phyloP scores from a whole-genome alignment of 495 filamentous ascomycete genomes.

The Neurospora terricola region DNA sequence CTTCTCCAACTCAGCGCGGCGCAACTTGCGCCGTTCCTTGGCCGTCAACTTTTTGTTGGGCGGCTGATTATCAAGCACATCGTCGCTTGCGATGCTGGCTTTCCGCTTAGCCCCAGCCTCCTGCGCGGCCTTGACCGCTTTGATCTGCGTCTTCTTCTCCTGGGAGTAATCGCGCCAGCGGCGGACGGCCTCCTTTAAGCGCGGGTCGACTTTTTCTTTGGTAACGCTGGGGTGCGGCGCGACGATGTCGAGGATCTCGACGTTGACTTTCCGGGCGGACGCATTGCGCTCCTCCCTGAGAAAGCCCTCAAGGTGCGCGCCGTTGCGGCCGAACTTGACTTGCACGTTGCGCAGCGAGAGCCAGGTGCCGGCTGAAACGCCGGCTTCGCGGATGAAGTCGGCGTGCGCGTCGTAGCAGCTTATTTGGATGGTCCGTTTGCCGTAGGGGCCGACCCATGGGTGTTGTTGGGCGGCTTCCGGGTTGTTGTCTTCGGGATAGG shows the following conservation, averaged over 20 bases:
- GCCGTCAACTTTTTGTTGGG: conserved; percentile 20
- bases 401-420: conserved; percentile 66
- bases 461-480: neutral
- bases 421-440: conserved; percentile 61
- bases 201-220: conserved; percentile 35
- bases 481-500: conserved; percentile 26
- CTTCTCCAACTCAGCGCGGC: conserved; percentile 6
- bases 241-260: conserved; percentile 27
- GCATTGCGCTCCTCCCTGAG: conserved; percentile 50
- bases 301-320: conserved; percentile 56
- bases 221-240: conserved; percentile 3
- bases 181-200: conserved; percentile 49
- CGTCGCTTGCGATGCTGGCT: conserved; percentile 10
- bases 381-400: conserved; percentile 32
- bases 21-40: conserved; percentile 15
- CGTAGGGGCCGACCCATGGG: conserved; percentile 67
- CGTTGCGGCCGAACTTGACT: conserved; percentile 46
- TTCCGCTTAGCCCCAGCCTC: conserved; percentile 20
- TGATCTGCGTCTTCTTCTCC: conserved; percentile 38
- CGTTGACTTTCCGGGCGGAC: conserved; percentile 40
- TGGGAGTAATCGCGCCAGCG: conserved; percentile 55
- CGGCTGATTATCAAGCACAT: conserved; percentile 21
- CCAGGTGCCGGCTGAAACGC: conserved; percentile 49
- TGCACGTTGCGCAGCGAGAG: conserved; percentile 62
- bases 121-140: conserved; percentile 18